These are phyloP conservation scores for Potentilla sterilis DNA, from an alignment of 306 rosid genomes.

Conservation along the genomic window DNA sequence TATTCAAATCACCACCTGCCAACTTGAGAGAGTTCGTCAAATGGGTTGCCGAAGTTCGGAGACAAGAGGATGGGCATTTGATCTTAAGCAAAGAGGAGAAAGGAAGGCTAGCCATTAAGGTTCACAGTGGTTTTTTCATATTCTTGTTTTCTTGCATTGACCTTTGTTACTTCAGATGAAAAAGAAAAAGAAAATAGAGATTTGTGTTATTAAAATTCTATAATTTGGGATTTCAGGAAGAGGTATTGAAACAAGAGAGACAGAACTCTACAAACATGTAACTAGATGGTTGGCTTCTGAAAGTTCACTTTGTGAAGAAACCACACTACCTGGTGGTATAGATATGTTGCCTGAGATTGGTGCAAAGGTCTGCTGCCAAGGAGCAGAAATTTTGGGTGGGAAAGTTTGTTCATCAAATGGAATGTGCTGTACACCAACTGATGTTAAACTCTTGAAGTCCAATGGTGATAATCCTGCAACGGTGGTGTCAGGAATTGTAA, in stretches of 20 bases:
- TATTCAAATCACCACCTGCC: conserved; percentile 65
- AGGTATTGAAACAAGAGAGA: conserved; percentile 60
- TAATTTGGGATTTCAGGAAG: conserved; percentile 67
- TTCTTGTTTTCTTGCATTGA: neutral
- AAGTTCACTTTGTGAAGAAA: conserved; percentile 32
- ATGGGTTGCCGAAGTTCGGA: conserved; percentile 95
- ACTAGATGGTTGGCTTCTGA: conserved; percentile 55
- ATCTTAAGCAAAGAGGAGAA: conserved; percentile 74
- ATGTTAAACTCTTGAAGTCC: conserved; percentile 41
- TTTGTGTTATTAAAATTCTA: conserved; percentile 22
- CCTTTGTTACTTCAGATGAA: neutral
- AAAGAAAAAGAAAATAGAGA: neutral
- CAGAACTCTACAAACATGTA: conserved; percentile 58
- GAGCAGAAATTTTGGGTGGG: conserved; percentile 52
- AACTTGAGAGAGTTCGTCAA: conserved; percentile 65
- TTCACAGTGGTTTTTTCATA: conserved; percentile 19
- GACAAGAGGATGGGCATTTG: conserved; percentile 76
- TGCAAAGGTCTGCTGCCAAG: conserved; percentile 64
- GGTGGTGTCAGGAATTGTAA: conserved; percentile 69
- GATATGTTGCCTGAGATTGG: conserved; percentile 48
- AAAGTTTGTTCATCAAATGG: conserved; percentile 27
- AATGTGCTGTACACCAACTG: conserved; percentile 47
- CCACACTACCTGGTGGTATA: conserved; percentile 28
- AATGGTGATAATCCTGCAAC: conserved; percentile 48
- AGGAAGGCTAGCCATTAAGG: conserved; percentile 83